A percentile compares a stretch with the other conserved stretches of the same genome.
phyloP scores from a whole-genome alignment of 1,284 basidiomycete genomes.

The Stereum hirsutum region DNA sequence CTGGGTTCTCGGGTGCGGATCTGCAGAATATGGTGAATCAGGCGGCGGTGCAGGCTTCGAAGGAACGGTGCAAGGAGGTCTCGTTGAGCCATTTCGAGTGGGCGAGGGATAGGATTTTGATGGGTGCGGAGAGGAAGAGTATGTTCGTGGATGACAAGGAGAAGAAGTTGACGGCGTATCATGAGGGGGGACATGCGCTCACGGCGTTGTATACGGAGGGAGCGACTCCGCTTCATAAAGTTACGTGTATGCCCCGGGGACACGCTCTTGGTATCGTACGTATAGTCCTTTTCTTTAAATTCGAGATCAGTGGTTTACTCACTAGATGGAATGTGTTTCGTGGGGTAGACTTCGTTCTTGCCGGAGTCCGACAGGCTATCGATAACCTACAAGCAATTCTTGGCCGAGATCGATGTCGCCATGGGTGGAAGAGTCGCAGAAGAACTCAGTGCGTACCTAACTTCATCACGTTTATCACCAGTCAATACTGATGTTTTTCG shows the following conservation, averaged over 20 bases:
- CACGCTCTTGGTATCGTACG: slow-evolving; percentile 83
- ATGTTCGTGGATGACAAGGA: slow-evolving; percentile 80
- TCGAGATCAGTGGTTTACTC: not conserved
- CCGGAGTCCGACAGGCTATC: slow-evolving; percentile 78
- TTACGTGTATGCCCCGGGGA: slow-evolving; percentile 91
- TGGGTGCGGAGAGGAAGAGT: slow-evolving; percentile 90
- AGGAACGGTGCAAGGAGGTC: slow-evolving; percentile 69
- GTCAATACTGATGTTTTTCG: slow-evolving; percentile 1
- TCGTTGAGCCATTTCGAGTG: slow-evolving; percentile 85
- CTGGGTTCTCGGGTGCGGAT: slow-evolving; percentile 89
- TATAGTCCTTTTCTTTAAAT: slow-evolving; percentile 11
- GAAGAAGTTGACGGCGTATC: slow-evolving; percentile 87
- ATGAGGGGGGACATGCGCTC: slow-evolving; percentile 93
- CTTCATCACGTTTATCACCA: not conserved
- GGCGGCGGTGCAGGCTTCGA: slow-evolving; percentile 88
- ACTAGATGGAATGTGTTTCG: not conserved
- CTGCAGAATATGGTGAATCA: slow-evolving; percentile 90
- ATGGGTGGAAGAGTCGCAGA: slow-evolving; percentile 94
- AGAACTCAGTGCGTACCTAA: slow-evolving; percentile 53
- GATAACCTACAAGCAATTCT: slow-evolving; percentile 63
- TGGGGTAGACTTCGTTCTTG: slow-evolving; percentile 68
- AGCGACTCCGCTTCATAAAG: slow-evolving; percentile 92
- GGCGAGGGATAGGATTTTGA: slow-evolving; percentile 92
- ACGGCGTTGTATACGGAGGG: slow-evolving; percentile 87
- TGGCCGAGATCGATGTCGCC: slow-evolving; percentile 79